phyloP scores from a whole-genome alignment of 2,329 filamentous ascomycete genomes.

The Colletotrichum caudatum region DNA sequence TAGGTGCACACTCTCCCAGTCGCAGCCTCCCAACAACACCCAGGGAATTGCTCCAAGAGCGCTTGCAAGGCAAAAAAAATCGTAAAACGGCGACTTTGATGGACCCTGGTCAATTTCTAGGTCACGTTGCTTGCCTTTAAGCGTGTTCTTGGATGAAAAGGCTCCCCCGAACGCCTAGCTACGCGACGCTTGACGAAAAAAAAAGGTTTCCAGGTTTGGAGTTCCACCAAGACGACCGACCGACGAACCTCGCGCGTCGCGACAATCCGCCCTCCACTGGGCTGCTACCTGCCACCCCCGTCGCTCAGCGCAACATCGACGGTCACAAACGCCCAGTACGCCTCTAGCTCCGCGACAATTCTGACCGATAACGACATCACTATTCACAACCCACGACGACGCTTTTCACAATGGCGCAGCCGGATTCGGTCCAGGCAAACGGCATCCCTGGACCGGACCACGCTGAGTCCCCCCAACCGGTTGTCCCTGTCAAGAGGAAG shows the following conservation, averaged over 20 bases:
- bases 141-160: conserved; percentile 44
- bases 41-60: conserved; percentile 39
- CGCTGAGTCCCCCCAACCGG: conserved; percentile 48
- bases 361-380: conserved; percentile 10
- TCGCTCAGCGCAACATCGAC: conserved; percentile 40
- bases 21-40: conserved; percentile 46
- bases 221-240: conserved; percentile 53
- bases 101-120: conserved; percentile 38
- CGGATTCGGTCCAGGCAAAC: conserved; percentile 55
- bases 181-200: conserved; percentile 51
- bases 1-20: conserved; percentile 43
- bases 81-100: conserved; percentile 33
- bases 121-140: conserved; percentile 38
- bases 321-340: conserved; percentile 10
- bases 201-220: conserved; percentile 49
- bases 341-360: conserved; percentile 26
- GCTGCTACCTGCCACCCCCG: conserved; percentile 41
- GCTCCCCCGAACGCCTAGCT: conserved; percentile 50
- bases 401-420: conserved; percentile 56
- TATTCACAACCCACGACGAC: conserved; percentile 27
- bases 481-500: conserved; percentile 67
- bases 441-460: conserved; percentile 55
- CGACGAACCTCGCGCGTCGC: conserved; percentile 44
- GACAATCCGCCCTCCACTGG: conserved; percentile 42
- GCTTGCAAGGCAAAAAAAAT: conserved; percentile 37